These are phyloP conservation scores for Orbilia brochopaga DNA, from an alignment of 2,329 filamentous ascomycete genomes.

Conservation along the genomic window DNA sequence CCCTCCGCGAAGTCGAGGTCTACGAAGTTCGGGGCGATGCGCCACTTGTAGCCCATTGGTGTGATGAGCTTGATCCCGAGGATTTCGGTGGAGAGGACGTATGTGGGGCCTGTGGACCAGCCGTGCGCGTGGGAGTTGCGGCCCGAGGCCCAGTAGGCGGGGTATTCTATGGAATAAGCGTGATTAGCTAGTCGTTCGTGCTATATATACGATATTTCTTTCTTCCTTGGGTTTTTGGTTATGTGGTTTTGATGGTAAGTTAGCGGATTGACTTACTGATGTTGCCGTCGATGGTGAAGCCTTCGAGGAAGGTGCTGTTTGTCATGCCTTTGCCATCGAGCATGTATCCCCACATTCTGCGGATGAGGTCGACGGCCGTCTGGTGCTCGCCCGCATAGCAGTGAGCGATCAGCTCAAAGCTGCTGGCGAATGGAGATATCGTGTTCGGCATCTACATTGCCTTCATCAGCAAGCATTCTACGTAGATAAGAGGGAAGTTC, in stretches of 20 bases:
- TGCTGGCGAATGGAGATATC: constrained; percentile 59
- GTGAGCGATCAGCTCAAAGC: constrained; percentile 61
- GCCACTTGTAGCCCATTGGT: constrained; percentile 58
- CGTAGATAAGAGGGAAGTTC: no score
- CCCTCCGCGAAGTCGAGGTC: constrained; percentile 59
- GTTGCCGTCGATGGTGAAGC: constrained; percentile 58
- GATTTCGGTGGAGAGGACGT: constrained; percentile 60
- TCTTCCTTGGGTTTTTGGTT: not conserved
- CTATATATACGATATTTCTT: not conserved
- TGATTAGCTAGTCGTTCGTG: not conserved
- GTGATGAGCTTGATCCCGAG: constrained; percentile 60
- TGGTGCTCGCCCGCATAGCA: constrained; percentile 58
- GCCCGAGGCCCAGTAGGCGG: constrained; percentile 56
- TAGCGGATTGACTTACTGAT: constrained; percentile 43
- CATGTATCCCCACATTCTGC: constrained; percentile 58
- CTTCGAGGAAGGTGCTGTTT: constrained; percentile 60
- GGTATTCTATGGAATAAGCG: constrained; percentile 54
- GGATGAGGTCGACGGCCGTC: constrained; percentile 58
- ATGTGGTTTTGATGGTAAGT: no score
- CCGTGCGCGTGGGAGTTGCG: constrained; percentile 64
- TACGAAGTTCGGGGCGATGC: constrained; percentile 59
- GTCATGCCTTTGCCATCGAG: constrained; percentile 59
- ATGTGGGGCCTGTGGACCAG: constrained; percentile 63
- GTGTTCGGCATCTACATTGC: constrained; percentile 54
- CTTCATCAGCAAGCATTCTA: not conserved